These are phyloP conservation scores for Rhizopus stolonifer DNA, from an alignment of 371 early-diverging fungal genomes.

Conservation along the genomic window DNA sequence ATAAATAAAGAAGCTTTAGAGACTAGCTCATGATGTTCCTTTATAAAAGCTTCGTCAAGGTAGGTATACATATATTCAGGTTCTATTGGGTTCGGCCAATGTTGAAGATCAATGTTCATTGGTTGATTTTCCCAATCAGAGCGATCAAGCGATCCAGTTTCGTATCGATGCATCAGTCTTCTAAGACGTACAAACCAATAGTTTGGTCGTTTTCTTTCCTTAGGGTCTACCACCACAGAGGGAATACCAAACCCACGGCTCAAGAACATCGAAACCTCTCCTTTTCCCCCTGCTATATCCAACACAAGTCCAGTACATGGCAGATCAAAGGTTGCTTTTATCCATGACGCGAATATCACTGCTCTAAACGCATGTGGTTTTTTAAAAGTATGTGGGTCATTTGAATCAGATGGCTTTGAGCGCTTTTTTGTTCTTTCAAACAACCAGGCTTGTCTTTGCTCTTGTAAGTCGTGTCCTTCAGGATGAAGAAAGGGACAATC, in stretches of 20 bases:
- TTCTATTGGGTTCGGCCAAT: slow-evolving; percentile 32
- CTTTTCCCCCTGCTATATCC: slow-evolving; percentile 64
- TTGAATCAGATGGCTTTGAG: slow-evolving; percentile 36
- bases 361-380: slow-evolving; percentile 54
- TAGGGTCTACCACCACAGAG: slow-evolving; percentile 54
- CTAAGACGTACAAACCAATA: slow-evolving; percentile 50
- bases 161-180: slow-evolving; percentile 36
- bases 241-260: slow-evolving; percentile 48
- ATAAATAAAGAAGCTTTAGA: slow-evolving; percentile 35
- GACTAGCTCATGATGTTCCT: slow-evolving; percentile 28
- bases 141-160: slow-evolving; percentile 27
- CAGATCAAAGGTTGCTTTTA: slow-evolving; percentile 39
- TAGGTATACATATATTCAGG: slow-evolving; percentile 40
- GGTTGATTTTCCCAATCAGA: slow-evolving; percentile 22
- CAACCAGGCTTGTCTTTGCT: slow-evolving; percentile 39
- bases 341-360: slow-evolving; percentile 54
- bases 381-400: slow-evolving; percentile 55
- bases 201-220: slow-evolving; percentile 43
- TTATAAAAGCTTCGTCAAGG: slow-evolving; percentile 46
- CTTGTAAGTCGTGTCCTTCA: slow-evolving; percentile 26
- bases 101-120: slow-evolving; percentile 23
- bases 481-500: slow-evolving; percentile 52
- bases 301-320: slow-evolving; percentile 31
- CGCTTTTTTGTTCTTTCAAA: slow-evolving; percentile 40
- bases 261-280: slow-evolving; percentile 56